A percentile compares a stretch with the other conserved stretches of the same genome.
phyloP scores from a whole-genome alignment of 257 asterid species.

The Voacanga thouarsii region DNA sequence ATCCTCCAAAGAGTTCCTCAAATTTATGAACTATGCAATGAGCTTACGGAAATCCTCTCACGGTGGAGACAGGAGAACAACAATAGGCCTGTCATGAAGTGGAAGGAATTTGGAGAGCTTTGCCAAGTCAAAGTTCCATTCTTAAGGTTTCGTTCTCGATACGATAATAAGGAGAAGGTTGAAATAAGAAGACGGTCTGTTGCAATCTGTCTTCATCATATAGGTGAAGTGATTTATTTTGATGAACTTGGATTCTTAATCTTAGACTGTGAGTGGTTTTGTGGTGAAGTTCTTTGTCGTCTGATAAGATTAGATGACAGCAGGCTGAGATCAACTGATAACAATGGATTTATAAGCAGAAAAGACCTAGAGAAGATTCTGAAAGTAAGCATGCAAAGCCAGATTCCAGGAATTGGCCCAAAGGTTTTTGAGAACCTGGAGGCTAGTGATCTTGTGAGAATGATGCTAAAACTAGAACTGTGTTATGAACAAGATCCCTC shows the following conservation, averaged over 20 bases:
- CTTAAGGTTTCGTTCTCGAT: slow-evolving; percentile 63
- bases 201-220: slow-evolving; percentile 69
- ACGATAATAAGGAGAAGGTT: slow-evolving; percentile 55
- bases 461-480: slow-evolving; percentile 83
- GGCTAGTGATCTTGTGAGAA: slow-evolving; percentile 49
- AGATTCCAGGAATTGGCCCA: slow-evolving; percentile 55
- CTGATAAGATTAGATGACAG: slow-evolving; percentile 46
- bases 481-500: slow-evolving; percentile 74
- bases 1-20: slow-evolving; percentile 69
- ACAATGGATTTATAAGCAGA: slow-evolving; percentile 56
- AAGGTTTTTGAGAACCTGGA: slow-evolving; percentile 57
- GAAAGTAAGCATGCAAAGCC: slow-evolving; percentile 49
- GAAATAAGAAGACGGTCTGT: slow-evolving; percentile 63
- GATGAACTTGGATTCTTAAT: slow-evolving; percentile 55
- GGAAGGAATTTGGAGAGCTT: slow-evolving; percentile 74
- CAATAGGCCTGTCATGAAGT: slow-evolving; percentile 64
- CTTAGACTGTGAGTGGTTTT: slow-evolving; percentile 81
- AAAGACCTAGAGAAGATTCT: slow-evolving; percentile 71
- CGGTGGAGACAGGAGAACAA: slow-evolving; percentile 65
- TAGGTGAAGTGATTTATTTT: slow-evolving; percentile 75
- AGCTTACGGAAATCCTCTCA: slow-evolving; percentile 44
- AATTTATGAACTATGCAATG: slow-evolving; percentile 71
- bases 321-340: slow-evolving; percentile 36
- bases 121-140: slow-evolving; percentile 76
- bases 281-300: slow-evolving; percentile 63